A percentile compares a stretch with the other conserved stretches of the same genome.
These are phyloP conservation scores for Juglanconis oblonga DNA, from an alignment of 2,329 filamentous ascomycete species.

Conservation along the genomic window DNA sequence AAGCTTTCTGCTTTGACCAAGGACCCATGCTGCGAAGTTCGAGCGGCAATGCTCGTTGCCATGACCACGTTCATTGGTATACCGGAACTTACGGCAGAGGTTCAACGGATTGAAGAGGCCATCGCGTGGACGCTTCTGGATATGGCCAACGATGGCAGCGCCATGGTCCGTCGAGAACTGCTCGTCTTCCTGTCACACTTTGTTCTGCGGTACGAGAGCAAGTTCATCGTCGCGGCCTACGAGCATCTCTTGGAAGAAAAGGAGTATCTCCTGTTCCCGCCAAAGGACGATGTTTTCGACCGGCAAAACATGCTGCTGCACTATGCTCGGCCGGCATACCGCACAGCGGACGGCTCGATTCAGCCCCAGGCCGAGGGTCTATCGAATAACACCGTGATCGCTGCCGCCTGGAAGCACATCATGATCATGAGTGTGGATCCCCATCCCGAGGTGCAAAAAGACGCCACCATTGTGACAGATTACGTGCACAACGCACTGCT, in stretches of 20 bases:
- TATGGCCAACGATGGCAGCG: slow-evolving; percentile 91
- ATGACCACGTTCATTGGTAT: slow-evolving; percentile 94
- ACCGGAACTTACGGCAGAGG: slow-evolving; percentile 85
- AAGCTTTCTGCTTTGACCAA: slow-evolving; percentile 77
- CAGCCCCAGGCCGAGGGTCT: slow-evolving; percentile 56
- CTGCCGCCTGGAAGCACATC: slow-evolving; percentile 90
- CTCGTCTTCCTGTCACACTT: slow-evolving; percentile 93
- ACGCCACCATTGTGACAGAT: slow-evolving; percentile 83
- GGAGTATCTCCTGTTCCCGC: slow-evolving; percentile 59
- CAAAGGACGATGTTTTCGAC: slow-evolving; percentile 53
- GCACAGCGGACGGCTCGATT: slow-evolving; percentile 56
- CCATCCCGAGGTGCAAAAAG: slow-evolving; percentile 85
- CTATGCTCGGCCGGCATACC: slow-evolving; percentile 54
- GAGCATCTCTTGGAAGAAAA: slow-evolving; percentile 87
- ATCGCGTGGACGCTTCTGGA: slow-evolving; percentile 85
- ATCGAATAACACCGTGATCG: slow-evolving; percentile 86
- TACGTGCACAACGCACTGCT: slow-evolving; percentile 76
- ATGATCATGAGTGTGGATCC: slow-evolving; percentile 90
- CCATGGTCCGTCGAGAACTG: slow-evolving; percentile 89
- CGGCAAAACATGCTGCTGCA: slow-evolving; percentile 60
- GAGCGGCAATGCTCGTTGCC: slow-evolving; percentile 88
- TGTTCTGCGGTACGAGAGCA: slow-evolving; percentile 83
- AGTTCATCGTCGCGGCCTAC: slow-evolving; percentile 87
- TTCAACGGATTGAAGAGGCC: slow-evolving; percentile 85
- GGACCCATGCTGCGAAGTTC: slow-evolving; percentile 87